Base-by-base conservation (phyloP, 768 basidiomycete species). In the Podaxis pistillaris region DNA sequence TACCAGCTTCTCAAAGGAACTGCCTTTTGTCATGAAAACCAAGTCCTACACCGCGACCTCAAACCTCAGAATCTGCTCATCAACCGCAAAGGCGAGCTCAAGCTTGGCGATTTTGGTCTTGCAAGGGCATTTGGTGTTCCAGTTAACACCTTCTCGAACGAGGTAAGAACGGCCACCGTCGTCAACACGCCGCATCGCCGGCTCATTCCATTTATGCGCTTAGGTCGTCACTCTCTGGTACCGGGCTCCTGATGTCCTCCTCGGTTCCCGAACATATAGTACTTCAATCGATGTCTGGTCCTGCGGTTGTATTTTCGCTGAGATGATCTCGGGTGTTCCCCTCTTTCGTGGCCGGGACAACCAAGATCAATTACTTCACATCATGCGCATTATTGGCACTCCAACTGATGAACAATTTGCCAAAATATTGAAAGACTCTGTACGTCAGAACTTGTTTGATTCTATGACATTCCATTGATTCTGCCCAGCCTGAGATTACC, bases 241-340 rank as follows among this genome's bases (percentile, higher is more conserved):
- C 74, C 89, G 97, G 58, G 96, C 97, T 1, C 97, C 97, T 0
- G 97, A 99, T 71, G 97, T 99, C 47, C 85, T 99, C 26, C 86
- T 99, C 66, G 97, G 97, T 56, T 96, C 94, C 22, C 84, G 97
- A 63, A 98, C 96, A 19, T 99, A 99, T 73, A 96, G 90, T 78
- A 98, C 97, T 2, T 94, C 93, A 33, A 98, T 99, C 68, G 97
- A 99, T 73, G 91, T 98, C 55, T 99, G 97, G 97, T 95, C 93
- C 13, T 96, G 94, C 62, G 97, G 97, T 9, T 98, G 97, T 73
- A 99, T 99, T 71, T 97, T 99, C 73, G 96, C 97, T 19, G 97
- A 99, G 77, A 98, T 99, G 96, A 98, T 99, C 63, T 89, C 93
- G 19, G 97, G 97, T 1, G 90, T 95, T 4, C 97, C 97, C 28